Evolutionary conservation across 805 yeast species (phyloP).

Genomic region (Kazachstania kunashirensis): DNA sequence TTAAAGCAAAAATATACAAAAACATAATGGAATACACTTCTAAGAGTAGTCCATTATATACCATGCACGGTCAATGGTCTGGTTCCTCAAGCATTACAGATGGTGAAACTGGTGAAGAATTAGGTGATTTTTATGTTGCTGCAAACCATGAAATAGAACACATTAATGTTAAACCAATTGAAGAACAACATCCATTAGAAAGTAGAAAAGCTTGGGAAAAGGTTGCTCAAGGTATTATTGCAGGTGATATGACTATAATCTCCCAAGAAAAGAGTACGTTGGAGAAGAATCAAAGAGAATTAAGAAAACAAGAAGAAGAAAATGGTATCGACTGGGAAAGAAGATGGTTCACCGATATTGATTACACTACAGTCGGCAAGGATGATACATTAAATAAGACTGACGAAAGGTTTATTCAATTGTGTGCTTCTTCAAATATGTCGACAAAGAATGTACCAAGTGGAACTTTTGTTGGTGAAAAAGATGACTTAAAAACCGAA

Average conservation of each 20-base stretch:
- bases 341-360: conserved; percentile 65
- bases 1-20: conserved; percentile 72
- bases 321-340: conserved; percentile 61
- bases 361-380: conserved; percentile 25
- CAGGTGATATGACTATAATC: conserved; percentile 67
- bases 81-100: conserved; percentile 55
- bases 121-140: conserved; percentile 55
- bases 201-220: conserved; percentile 81
- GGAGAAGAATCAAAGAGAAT: conserved; percentile 77
- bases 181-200: conserved; percentile 71
- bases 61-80: conserved; percentile 90
- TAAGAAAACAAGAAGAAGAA: conserved; percentile 63
- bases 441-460: conserved; percentile 60
- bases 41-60: conserved; percentile 57
- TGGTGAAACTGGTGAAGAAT: conserved; percentile 35
- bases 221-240: conserved; percentile 79
- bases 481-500: conserved; percentile 39
- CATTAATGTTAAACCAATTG: conserved; percentile 67
- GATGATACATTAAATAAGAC: background rate
- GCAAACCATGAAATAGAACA: conserved; percentile 40
- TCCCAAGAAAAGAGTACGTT: conserved; percentile 64
- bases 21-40: conserved; percentile 42
- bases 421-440: conserved; percentile 34
- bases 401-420: conserved; percentile 27
- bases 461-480: conserved; percentile 48